These are phyloP conservation scores for Camellia lanceoleosa DNA, from an alignment of 148 eudicot genomes.

Conservation along the genomic window DNA sequence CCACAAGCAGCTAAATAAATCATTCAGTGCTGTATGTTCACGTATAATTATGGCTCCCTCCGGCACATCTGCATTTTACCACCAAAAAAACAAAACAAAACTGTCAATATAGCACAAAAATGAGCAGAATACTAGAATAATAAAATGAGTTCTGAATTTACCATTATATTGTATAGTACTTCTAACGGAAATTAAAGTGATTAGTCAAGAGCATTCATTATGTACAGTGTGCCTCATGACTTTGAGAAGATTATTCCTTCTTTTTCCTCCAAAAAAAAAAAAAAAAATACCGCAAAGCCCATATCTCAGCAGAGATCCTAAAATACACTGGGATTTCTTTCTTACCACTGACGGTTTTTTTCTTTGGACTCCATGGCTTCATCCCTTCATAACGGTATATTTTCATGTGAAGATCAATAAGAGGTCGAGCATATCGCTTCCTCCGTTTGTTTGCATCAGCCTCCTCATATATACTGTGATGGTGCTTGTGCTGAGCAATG, in stretches of 20 bases:
- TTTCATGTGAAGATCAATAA: constrained; percentile 92
- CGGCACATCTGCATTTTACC: constrained; percentile 75
- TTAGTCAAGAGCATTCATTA: too few relatives aligned
- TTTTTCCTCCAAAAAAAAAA: neutral
- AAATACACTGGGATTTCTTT: neutral
- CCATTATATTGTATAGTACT: neutral
- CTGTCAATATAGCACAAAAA: neutral
- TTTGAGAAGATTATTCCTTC: neutral
- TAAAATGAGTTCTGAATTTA: neutral
- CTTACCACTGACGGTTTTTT: constrained; percentile 78
- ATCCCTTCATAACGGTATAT: constrained; percentile 86
- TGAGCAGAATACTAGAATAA: neutral
- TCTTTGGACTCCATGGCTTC: constrained; percentile 80
- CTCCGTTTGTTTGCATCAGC: constrained; percentile 98
- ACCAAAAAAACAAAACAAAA: neutral
- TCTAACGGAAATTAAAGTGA: neutral
- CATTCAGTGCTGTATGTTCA: constrained; percentile 79
- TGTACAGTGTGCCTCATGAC: neutral
- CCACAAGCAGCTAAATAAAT: constrained; percentile 95
- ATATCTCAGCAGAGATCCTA: neutral
- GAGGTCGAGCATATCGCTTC: constrained; percentile 95
- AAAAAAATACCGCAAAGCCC: neutral
- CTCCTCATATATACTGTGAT: constrained; percentile 79
- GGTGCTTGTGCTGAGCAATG: constrained; percentile 98
- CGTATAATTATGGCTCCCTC: constrained; percentile 94